Percentiles rank a stretch among this genome's conserved stretches.
phyloP scores from a whole-genome alignment of 2,329 filamentous ascomycete genomes.

The Bisporella sp. region DNA sequence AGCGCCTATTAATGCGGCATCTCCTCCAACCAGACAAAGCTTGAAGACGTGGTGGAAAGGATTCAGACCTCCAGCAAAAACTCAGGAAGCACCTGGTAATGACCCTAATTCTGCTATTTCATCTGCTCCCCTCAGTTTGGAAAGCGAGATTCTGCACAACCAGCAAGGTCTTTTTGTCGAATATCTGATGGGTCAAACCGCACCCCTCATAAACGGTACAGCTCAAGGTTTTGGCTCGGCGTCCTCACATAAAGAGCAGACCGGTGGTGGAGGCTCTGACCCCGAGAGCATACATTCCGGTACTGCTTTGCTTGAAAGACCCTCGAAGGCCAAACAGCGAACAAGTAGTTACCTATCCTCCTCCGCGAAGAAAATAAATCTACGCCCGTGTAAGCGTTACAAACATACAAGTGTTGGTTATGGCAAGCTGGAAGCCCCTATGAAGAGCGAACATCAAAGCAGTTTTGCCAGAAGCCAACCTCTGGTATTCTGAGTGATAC shows the following conservation, averaged over 20 bases:
- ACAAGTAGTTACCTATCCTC: not conserved
- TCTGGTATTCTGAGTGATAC: not conserved
- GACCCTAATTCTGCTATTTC: conserved; percentile 11
- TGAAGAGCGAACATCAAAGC: not conserved
- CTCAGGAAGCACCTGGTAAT: conserved; percentile 49
- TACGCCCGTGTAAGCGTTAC: not conserved
- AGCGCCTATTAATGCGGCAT: conserved; percentile 37
- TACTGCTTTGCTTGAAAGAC: not conserved
- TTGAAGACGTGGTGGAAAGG: conserved; percentile 96
- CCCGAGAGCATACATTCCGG: not conserved
- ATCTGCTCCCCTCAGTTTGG: not conserved
- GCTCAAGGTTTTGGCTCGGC: not conserved
- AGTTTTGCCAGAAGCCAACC: too few relatives aligned
- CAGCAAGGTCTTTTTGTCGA: conserved; percentile 1
- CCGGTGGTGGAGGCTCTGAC: not conserved
- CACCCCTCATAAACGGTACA: conserved; percentile 1
- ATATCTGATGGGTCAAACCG: not conserved
- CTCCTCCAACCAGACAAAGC: conserved; percentile 78
- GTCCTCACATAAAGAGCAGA: not conserved
- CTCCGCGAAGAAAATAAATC: not conserved
- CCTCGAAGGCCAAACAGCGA: not conserved
- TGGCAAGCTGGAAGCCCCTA: not conserved
- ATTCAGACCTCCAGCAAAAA: conserved; percentile 67
- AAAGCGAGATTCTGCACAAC: not conserved
- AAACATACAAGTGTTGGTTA: not conserved